Base-by-base conservation (phyloP, 2,329 filamentous ascomycete species). In the Plectosphaerella plurivora region DNA sequence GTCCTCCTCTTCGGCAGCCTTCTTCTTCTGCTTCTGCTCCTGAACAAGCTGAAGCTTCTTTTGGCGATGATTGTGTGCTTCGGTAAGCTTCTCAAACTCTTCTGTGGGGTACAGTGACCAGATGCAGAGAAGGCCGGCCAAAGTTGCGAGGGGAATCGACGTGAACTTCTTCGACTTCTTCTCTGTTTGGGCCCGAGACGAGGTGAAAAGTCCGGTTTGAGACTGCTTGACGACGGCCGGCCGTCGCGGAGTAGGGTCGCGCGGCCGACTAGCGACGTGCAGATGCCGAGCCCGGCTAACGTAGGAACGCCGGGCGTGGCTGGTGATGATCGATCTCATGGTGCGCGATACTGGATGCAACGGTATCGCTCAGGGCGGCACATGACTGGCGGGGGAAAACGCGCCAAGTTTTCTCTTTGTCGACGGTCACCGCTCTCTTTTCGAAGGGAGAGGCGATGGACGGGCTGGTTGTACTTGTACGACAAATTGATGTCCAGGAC, bases 101-200 rank as follows among this genome's bases (percentile, higher is more conserved):
- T 73, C 69, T 42, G 70, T 66, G 47, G 73, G 73, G 51, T 75
- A 75, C 5, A 75, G 64, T 64, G 64, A 67, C 73, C 73, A 75
- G 45, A 71, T 63, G 48, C 73, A 67, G 33, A 74, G 59, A n/a
- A 66, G 65, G 44, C 64, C 63, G 24, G 68, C 63, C 52, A 69
- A 58, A 54, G 72, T 59, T 53, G 63, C 66, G 48, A 63, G 59
- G 10, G 68, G 63, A 37, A 67, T n/a, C n/a, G 56, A 60, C 15
- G 61, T 59, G 42, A 47, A 36, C 7, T 33, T 18, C 41, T 51
- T 54, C 39, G 39, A 14, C 16, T 50, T 47, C 22, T 22, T 15
- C 12, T 37, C 60, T 16, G 59, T 53, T 28, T 66, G 57, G 10
- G 49, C 50, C 41, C 61, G 58, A n/a, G 52, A 48, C 15, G 51